Evolutionary conservation across 164 flowering plant genomes (phyloP).

Genomic region (Annona squamosa): DNA sequence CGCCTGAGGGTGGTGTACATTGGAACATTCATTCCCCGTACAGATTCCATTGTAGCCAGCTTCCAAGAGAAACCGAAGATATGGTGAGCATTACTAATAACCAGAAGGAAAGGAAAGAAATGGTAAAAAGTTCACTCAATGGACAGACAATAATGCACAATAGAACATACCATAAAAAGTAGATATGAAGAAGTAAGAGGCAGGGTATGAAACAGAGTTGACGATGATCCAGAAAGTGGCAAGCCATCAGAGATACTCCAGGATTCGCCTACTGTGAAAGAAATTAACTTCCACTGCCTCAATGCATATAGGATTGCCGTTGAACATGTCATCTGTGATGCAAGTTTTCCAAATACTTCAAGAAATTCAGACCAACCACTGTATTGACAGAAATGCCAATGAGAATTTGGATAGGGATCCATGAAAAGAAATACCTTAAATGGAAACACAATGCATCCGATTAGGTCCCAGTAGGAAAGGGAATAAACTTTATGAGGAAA

Average conservation of each 20-base stretch:
- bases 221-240: slow-evolving; percentile 35
- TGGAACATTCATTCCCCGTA: slow-evolving; percentile 78
- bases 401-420: not conserved
- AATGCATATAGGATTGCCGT: slow-evolving; percentile 49
- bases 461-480: not conserved
- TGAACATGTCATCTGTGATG: slow-evolving; percentile 49
- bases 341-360: slow-evolving; percentile 3
- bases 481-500: too few species aligned
- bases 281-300: slow-evolving; percentile 53
- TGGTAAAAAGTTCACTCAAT: not conserved
- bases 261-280: slow-evolving; percentile 43
- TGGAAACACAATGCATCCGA: not conserved
- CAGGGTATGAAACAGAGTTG: slow-evolving; percentile 48
- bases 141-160: not conserved
- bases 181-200: slow-evolving; percentile 61
- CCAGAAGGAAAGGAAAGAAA: not conserved
- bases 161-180: slow-evolving; percentile 68
- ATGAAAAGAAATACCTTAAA: not conserved
- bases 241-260: slow-evolving; percentile 22
- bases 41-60: slow-evolving; percentile 82
- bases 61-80: slow-evolving; percentile 15
- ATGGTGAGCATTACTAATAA: not conserved
- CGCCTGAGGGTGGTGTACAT: slow-evolving; percentile 91
- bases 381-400: not conserved
- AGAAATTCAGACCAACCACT: not conserved